A percentile compares a stretch with the other conserved stretches of the same genome.
These are phyloP conservation scores for Endocladia muricata DNA, from an alignment of 31 red algal genomes.

Conservation along the genomic window DNA sequence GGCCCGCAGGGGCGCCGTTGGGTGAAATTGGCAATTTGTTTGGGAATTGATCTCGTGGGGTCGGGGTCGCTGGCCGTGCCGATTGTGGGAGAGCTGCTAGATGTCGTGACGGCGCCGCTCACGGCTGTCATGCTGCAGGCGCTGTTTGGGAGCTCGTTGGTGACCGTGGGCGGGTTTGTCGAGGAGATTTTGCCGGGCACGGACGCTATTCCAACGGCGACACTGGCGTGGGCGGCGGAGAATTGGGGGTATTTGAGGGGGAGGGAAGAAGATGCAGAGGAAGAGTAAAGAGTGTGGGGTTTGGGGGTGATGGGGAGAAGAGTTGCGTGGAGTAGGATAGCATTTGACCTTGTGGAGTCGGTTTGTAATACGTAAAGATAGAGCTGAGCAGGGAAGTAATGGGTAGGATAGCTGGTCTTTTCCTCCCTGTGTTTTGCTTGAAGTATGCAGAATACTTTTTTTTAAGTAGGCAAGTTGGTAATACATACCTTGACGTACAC, in stretches of 20 bases:
- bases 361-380: too few relatives aligned
- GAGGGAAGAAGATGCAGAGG: background rate
- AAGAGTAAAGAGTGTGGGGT: background rate
- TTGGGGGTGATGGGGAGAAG: background rate
- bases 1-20: slow-evolving; percentile 13
- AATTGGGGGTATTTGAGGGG: slow-evolving; percentile 32
- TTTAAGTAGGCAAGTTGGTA: too few relatives aligned
- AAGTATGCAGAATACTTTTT: too few relatives aligned
- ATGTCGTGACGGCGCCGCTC: slow-evolving; percentile 60
- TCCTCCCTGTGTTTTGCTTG: too few relatives aligned
- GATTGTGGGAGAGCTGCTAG: slow-evolving; percentile 48
- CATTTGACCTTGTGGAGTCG: background rate
- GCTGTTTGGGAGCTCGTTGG: slow-evolving; percentile 47
- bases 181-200: slow-evolving; percentile 79
- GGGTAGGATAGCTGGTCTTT: too few relatives aligned
- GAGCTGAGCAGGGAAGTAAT: too few relatives aligned
- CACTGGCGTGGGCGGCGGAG: slow-evolving; percentile 69
- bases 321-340: background rate
- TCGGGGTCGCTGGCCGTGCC: slow-evolving; percentile 59
- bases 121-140: slow-evolving; percentile 66
- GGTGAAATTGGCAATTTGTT: slow-evolving; percentile 64
- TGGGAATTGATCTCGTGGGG: slow-evolving; percentile 57
- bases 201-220: slow-evolving; percentile 73
- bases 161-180: slow-evolving; percentile 42
- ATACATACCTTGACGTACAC: too few relatives aligned